Base-by-base conservation (phyloP, 1,284 basidiomycete species). In the Tilletia walkeri region DNA sequence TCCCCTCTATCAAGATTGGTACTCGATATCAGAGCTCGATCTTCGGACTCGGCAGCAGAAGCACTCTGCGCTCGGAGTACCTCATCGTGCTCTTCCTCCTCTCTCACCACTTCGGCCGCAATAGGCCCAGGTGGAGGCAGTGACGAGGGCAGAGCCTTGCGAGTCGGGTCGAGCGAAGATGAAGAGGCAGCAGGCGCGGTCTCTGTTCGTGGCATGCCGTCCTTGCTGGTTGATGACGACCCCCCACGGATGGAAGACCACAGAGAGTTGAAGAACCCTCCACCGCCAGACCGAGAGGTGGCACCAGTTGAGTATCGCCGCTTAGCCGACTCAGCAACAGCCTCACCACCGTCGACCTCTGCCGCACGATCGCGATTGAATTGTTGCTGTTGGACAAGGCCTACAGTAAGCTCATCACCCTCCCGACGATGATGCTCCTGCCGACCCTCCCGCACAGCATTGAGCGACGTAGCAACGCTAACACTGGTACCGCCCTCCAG, bases 391-490 rank as follows among this genome's bases (percentile, higher is more conserved):
- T 14, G 41, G 9, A 45, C 41, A 45, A 45, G 41, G 1, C 41
- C 41, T 30, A 30, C 24, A 18, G 16, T 53, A 14, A 34, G 34
- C 24, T 56, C 54, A 34, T 56, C 54, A 7, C 34, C 34, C 16
- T 24, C 34, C 16, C 7, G 30, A 39, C 38, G 59, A 63, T 63
- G 59, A 20, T 63, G 59, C 59, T 63, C 59, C 36, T 63, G 59
- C 59, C 30, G 59, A 16, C 34, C 59, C 36, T 63, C 59, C 3
- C 59, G 59, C 16, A 63, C 59, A n/a, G 59, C 59, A 39, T 63
- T 36, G 10, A 63, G 14, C 30, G 59, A 20, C 34, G 59, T 63
- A 18, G 59, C 59, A 34, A 63, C 36, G 38, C 59, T 41, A 34
- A 41, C 59, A 34, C 59, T 63, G 4, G 59, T 16, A 38, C 59